Evolutionary conservation across 2,329 filamentous ascomycete genomes (phyloP), one percentile per base, ranked within the genome.

Genomic region (Trichoderma koningiopsis): DNA sequence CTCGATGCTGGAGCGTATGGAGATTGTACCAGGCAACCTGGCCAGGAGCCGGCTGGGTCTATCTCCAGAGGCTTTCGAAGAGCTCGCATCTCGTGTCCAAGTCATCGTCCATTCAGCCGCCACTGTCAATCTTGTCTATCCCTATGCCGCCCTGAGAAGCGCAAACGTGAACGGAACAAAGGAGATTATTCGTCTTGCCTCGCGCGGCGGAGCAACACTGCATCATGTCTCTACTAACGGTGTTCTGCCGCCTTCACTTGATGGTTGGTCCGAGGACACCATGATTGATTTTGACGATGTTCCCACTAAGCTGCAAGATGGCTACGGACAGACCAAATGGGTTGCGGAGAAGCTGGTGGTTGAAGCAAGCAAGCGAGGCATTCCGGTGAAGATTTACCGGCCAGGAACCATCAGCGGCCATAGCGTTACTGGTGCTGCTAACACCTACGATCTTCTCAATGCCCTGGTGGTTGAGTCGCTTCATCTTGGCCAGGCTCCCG

Each of bases 151-250:
- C 0, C 82, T 95, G 72, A 86, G 91, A 65, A 87, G 86, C 62
- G 87, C 91, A 69, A 95, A 95, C 73, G 90, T 95, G 2, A 88
- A 88, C n/a, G 92, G 92, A n/a, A 94, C 92, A 0, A 83, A 87
- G 53, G 91, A 94, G 76, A 87, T 94, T 49, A 79, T 95, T 63
- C 89, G 92, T 55, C 82, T 95, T 31, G 92, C 92, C 0, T 85
- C 87, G 69, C 84, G 86, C 47, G 86, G 85, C 29, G 89, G 89
- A 14, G 91, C 91, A 0, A 93, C 92, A 0, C 84, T 94, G 1
- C 91, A 94, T 74, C 92, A 94, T 71, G 83, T 94, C 1, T 94
- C 92, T 0, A 94, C 92, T 0, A 94, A 94, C 72, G 92, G 92
- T 62, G 92, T 95, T 2, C 79, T 95, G 43, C 91, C 92, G 1